Evolutionary conservation across 768 basidiomycete genomes (phyloP).

Genomic region (Pilatotrama ljubarskyi): DNA sequence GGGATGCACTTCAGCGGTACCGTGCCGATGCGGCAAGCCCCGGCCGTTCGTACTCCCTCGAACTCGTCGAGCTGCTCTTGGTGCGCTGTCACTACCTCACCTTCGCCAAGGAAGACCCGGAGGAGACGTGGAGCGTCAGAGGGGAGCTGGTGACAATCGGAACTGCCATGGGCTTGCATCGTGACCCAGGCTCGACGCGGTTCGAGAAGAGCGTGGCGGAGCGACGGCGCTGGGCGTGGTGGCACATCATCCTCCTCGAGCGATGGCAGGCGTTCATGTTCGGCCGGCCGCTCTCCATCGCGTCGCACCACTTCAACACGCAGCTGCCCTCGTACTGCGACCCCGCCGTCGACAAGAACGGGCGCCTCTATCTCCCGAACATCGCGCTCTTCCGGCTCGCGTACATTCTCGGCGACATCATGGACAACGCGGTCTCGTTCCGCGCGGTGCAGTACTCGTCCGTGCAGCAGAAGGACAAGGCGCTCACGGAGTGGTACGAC

Average conservation of each 20-base stretch:
- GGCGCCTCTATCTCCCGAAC: constrained; percentile 68
- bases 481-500: constrained; percentile 74
- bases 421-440: constrained; percentile 81
- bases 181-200: constrained; percentile 80
- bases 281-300: constrained; percentile 72
- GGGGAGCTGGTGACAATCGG: constrained; percentile 75
- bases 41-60: constrained; percentile 44
- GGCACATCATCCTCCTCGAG: constrained; percentile 83
- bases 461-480: constrained; percentile 70
- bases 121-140: constrained; percentile 77
- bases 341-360: constrained; percentile 59
- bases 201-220: constrained; percentile 72
- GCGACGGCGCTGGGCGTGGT: constrained; percentile 86
- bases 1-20: constrained; percentile 61
- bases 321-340: constrained; percentile 71
- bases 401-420: constrained; percentile 78
- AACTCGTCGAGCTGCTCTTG: constrained; percentile 74
- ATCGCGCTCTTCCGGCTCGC: constrained; percentile 76
- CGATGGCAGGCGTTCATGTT: constrained; percentile 90
- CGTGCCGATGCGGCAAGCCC: constrained; percentile 44
- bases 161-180: constrained; percentile 82
- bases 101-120: constrained; percentile 71
- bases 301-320: constrained; percentile 83
- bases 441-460: constrained; percentile 72
- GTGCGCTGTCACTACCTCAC: constrained; percentile 72